A percentile compares a stretch with the other conserved stretches of the same genome.
Conservation (phyloP, 2,329 filamentous ascomycete species). For the Aureobasidium musti region DNA sequence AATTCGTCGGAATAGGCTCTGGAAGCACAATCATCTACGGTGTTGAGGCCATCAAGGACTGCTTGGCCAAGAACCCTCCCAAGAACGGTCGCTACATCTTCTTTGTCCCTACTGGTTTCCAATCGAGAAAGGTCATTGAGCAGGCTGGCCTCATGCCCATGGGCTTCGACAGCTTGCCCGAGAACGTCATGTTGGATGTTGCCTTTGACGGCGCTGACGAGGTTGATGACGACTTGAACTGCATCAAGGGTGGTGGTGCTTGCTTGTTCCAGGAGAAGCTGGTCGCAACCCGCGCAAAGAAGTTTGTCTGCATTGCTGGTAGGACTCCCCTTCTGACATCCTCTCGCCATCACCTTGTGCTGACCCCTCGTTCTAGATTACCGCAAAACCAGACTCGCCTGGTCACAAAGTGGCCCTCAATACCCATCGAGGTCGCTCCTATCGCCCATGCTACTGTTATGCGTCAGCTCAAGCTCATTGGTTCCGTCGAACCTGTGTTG, state of each 20-base stretch:
- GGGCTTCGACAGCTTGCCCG: constrained; percentile 72
- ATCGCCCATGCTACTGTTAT: constrained; percentile 78
- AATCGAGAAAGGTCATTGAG: constrained; percentile 84
- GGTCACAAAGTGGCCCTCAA: constrained; percentile 72
- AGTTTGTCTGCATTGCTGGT: constrained; percentile 87
- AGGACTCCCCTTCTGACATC: constrained; percentile 39
- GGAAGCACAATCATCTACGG: constrained; percentile 83
- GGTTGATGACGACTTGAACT: constrained; percentile 90
- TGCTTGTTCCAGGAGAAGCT: constrained; percentile 98
- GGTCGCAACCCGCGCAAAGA: constrained; percentile 78
- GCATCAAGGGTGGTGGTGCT: constrained; percentile 97
- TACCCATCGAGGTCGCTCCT: constrained; percentile 93
- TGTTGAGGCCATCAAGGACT: constrained; percentile 72
- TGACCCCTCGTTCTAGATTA: constrained; percentile 62
- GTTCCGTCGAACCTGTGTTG: constrained; percentile 69
- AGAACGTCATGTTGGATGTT: constrained; percentile 70
- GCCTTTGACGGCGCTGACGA: constrained; percentile 97
- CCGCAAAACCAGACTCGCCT: constrained; percentile 81
- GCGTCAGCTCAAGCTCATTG: constrained; percentile 68
- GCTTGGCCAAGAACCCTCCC: constrained; percentile 49
- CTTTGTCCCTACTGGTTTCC: constrained; percentile 84
- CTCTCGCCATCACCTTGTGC: not conserved
- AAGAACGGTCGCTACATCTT: constrained; percentile 63
- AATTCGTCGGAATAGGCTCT: constrained; percentile 76
- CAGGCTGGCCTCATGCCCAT: constrained; percentile 74